phyloP scores from a whole-genome alignment of 2,329 filamentous ascomycete genomes.

The Pseudogymnoascus sp. region DNA sequence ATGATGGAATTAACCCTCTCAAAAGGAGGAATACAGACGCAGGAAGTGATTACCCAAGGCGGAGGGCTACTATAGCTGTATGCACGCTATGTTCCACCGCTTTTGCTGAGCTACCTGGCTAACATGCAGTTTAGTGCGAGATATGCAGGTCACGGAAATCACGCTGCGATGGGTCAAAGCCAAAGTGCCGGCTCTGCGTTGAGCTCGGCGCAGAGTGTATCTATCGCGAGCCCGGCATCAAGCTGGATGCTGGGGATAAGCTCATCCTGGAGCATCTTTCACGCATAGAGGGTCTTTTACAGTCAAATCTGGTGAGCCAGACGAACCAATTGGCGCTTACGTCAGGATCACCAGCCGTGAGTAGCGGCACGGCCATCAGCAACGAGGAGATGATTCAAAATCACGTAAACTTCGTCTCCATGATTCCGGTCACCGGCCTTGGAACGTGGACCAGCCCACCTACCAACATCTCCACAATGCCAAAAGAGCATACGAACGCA shows the following conservation, averaged over 20 bases:
- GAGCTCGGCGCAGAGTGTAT: constrained; percentile 76
- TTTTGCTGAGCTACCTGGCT: constrained; percentile 13
- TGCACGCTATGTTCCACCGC: constrained; percentile 26
- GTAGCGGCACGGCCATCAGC: constrained; percentile 52
- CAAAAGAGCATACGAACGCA: constrained; percentile 73
- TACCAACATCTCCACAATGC: constrained; percentile 75
- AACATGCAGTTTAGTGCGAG: constrained; percentile 50
- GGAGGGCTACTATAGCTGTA: constrained; percentile 58
- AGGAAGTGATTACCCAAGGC: constrained; percentile 53
- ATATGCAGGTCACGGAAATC: constrained; percentile 75
- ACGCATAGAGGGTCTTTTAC: constrained; percentile 70
- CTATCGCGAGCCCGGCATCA: constrained; percentile 78
- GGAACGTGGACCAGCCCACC: constrained; percentile 59
- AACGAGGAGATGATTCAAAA: constrained; percentile 47
- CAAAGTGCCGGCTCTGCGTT: constrained; percentile 76
- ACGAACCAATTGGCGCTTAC: constrained; percentile 46
- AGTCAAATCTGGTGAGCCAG: constrained; percentile 51
- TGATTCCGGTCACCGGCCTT: constrained; percentile 55
- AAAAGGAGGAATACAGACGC: constrained; percentile 55
- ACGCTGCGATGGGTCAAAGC: constrained; percentile 67
- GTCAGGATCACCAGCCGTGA: constrained; percentile 55
- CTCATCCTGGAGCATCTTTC: constrained; percentile 70
- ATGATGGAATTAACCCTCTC: constrained; percentile 49
- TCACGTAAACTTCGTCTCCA: constrained; percentile 40
- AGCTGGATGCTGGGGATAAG: constrained; percentile 79